Percentiles rank a stretch among this genome's conserved stretches.
Conservation (phyloP, 495 filamentous ascomycete species). For the Hyaloscypha bicolor region DNA sequence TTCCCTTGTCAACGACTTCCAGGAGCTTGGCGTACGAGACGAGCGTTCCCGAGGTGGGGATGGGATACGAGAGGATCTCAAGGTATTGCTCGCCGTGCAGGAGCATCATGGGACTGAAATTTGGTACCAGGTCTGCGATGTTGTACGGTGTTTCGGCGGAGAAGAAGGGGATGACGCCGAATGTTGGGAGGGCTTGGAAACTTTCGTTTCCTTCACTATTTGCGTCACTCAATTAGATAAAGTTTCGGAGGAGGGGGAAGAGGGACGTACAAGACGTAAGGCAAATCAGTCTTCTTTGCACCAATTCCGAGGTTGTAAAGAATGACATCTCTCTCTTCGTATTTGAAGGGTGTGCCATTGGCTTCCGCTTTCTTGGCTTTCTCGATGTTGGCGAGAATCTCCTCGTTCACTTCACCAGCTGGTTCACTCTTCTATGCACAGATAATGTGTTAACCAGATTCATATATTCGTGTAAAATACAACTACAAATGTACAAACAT, state of each 20-base stretch:
- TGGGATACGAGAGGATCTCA: constrained; percentile 90
- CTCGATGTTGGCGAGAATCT: constrained; percentile 71
- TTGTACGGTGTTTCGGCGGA: constrained; percentile 79
- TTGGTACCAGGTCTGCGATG: constrained; percentile 82
- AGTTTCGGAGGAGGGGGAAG: background rate
- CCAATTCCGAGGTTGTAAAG: constrained; percentile 96
- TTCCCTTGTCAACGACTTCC: constrained; percentile 95
- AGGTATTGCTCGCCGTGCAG: constrained; percentile 99
- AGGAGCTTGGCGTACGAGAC: constrained; percentile 84
- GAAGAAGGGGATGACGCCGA: constrained; percentile 92
- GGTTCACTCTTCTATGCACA: constrained; percentile 36
- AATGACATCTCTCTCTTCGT: constrained; percentile 83
- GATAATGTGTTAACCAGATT: constrained; percentile 34
- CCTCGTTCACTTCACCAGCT: constrained; percentile 35
- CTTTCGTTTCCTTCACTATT: constrained; percentile 75
- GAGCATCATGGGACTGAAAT: constrained; percentile 99
- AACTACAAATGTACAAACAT: constrained; percentile 35
- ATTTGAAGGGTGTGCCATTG: constrained; percentile 77
- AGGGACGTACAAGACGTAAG: constrained; percentile 65
- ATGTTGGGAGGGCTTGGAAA: constrained; percentile 93
- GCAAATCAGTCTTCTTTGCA: constrained; percentile 89
- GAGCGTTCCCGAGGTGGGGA: constrained; percentile 83
- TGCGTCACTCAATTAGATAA: background rate
- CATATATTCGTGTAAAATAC: constrained; percentile 27
- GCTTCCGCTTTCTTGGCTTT: constrained; percentile 72